A percentile compares a stretch with the other conserved stretches of the same genome.
Evolutionary conservation across 768 basidiomycete genomes (phyloP).

Genomic region (Mycena olivaceomarginata): DNA sequence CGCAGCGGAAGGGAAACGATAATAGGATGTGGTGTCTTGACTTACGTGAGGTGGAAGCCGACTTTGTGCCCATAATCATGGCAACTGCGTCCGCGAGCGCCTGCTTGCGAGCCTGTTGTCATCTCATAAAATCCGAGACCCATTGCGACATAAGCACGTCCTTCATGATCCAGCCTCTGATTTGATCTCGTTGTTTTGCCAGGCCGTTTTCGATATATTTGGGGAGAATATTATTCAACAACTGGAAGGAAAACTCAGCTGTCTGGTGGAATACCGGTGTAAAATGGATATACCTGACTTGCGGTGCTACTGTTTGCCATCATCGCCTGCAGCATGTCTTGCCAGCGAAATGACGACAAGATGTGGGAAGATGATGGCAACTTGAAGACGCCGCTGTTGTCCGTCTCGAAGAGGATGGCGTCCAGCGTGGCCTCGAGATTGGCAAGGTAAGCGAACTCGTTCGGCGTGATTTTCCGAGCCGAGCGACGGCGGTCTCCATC

Average conservation of each 20-base stretch:
- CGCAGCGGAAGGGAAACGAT: neutral
- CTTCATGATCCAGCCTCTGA: constrained; percentile 50
- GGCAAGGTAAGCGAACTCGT: too few relatives aligned
- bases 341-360: too few relatives aligned
- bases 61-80: neutral
- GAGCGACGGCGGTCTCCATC: too few relatives aligned
- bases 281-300: neutral
- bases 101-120: constrained; percentile 41
- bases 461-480: too few relatives aligned
- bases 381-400: too few relatives aligned
- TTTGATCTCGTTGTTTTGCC: constrained; percentile 48
- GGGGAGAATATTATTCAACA: constrained; percentile 52
- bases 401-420: too few relatives aligned
- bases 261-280: neutral
- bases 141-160: constrained; percentile 47
- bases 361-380: too few relatives aligned
- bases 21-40: neutral
- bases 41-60: neutral
- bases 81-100: constrained; percentile 16
- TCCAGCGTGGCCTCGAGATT: too few relatives aligned
- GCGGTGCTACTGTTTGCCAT: too few relatives aligned
- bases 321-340: too few relatives aligned
- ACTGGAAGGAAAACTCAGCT: constrained; percentile 26
- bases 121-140: constrained; percentile 44
- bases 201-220: constrained; percentile 41